Conservation (phyloP, 2,329 filamentous ascomycete genomes). For the Microsporum audouinii region DNA sequence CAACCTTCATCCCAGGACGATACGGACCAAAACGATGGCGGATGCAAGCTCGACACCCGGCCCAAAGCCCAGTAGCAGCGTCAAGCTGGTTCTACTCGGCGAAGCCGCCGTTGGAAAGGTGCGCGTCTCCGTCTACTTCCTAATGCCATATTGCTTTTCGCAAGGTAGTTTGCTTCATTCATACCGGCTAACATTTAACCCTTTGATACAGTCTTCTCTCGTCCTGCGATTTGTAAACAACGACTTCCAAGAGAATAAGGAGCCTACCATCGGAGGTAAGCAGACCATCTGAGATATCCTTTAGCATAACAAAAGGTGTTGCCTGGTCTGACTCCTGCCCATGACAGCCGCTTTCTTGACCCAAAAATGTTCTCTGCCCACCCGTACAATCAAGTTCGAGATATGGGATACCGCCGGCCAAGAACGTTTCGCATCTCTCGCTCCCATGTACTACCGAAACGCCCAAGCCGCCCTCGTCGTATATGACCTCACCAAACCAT, state of each 20-base stretch:
- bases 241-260: constrained; percentile 99
- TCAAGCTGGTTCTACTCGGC: constrained; percentile 95
- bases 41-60: constrained; percentile 54
- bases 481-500: constrained; percentile 86
- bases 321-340: constrained; percentile 1
- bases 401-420: constrained; percentile 99
- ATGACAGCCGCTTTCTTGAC: constrained; percentile 81
- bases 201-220: constrained; percentile 63
- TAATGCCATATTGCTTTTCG: not conserved
- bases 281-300: not conserved
- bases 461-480: constrained; percentile 98
- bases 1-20: not conserved
- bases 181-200: not conserved
- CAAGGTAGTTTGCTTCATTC: not conserved
- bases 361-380: constrained; percentile 94
- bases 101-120: constrained; percentile 99
- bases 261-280: constrained; percentile 92
- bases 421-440: constrained; percentile 96
- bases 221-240: constrained; percentile 98
- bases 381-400: constrained; percentile 73
- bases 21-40: constrained; percentile 44
- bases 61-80: constrained; percentile 96
- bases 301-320: not conserved
- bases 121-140: constrained; percentile 19
- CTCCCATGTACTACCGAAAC: constrained; percentile 99